Conservation (phyloP, 441 rosid genomes). For the Gossypium gossypioides region DNA sequence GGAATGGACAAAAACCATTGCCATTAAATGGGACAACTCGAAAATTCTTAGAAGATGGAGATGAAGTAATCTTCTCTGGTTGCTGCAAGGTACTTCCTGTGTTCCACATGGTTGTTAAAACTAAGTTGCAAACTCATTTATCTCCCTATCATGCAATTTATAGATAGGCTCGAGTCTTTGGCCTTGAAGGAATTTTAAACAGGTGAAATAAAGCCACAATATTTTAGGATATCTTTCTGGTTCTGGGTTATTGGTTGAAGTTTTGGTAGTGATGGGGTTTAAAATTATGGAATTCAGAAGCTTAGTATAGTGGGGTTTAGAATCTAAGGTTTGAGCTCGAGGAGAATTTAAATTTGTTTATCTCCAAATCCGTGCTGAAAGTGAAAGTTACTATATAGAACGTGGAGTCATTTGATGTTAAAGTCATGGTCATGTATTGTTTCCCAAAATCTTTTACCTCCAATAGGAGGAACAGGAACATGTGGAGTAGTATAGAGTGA, state of each 20-base stretch:
- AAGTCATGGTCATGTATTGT: neutral
- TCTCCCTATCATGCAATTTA: neutral
- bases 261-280: neutral
- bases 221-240: neutral
- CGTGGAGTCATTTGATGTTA: neutral
- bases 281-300: neutral
- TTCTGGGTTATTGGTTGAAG: neutral
- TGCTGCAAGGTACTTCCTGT: constrained; percentile 50
- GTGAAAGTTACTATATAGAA: neutral
- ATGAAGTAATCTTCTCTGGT: constrained; percentile 71
- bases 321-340: neutral
- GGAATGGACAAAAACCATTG: constrained; percentile 76
- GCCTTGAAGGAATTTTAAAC: neutral
- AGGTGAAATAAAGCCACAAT: neutral
- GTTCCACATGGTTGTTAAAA: neutral
- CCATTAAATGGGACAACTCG: constrained; percentile 48
- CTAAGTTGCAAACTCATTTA: neutral
- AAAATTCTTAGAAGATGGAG: constrained; percentile 80
- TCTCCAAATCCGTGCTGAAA: neutral
- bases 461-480: neutral
- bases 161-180: neutral
- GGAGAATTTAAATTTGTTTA: neutral
- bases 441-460: neutral
- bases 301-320: neutral
- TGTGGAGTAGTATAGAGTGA: neutral